These are phyloP conservation scores for Phytophthora chlamydospora DNA, from an alignment of 352 stramenopile genomes.

Conservation along the genomic window DNA sequence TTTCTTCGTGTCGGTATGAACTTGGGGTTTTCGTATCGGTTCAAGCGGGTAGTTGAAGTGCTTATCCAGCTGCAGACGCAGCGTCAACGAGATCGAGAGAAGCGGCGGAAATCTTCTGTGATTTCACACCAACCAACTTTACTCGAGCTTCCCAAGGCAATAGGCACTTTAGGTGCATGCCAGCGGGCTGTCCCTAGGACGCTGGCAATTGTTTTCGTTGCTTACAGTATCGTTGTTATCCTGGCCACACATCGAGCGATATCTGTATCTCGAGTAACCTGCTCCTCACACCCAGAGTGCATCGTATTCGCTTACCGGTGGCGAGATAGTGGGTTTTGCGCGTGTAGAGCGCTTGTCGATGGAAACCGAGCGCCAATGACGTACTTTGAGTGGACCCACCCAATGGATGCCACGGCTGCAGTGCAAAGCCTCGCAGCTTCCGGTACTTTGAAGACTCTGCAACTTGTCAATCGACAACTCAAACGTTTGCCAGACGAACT, in stretches of 20 bases:
- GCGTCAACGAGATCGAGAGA: neutral
- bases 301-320: conserved; percentile 37
- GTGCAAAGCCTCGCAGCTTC: conserved; percentile 23
- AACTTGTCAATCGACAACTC: conserved; percentile 41
- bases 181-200: conserved; percentile 8
- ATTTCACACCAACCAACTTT: neutral
- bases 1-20: conserved; percentile 47
- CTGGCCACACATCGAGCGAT: conserved; percentile 15
- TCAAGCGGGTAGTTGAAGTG: conserved; percentile 44
- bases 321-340: conserved; percentile 12
- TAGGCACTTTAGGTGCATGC: too few relatives aligned
- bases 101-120: neutral
- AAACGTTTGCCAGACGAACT: conserved; percentile 33
- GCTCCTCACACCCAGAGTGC: conserved; percentile 28
- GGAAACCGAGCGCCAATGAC: conserved; percentile 24
- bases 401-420: conserved; percentile 20
- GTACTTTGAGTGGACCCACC: conserved; percentile 36
- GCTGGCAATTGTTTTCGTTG: conserved; percentile 20
- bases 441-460: conserved; percentile 33
- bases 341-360: conserved; percentile 39
- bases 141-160: conserved; percentile 3
- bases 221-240: conserved; percentile 18
- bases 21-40: conserved; percentile 43
- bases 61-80: conserved; percentile 27
- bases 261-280: conserved; percentile 13